A percentile compares a stretch with the other conserved stretches of the same genome.
These are phyloP conservation scores for Penicillium freii DNA, from an alignment of 2,329 filamentous ascomycete genomes.

Conservation along the genomic window DNA sequence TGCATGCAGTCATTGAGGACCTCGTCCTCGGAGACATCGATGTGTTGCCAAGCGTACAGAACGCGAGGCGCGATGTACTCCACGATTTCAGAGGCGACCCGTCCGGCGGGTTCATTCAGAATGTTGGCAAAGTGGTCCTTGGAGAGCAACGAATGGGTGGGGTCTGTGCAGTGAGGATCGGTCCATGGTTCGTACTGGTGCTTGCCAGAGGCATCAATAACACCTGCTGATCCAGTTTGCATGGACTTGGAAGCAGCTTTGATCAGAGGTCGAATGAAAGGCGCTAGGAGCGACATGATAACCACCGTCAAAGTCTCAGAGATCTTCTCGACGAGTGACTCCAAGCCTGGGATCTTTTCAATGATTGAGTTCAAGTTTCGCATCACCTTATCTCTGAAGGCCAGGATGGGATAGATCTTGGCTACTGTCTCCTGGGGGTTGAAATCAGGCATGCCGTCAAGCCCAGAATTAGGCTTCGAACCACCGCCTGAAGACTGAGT, in stretches of 20 bases:
- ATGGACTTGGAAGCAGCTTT: constrained; percentile 78
- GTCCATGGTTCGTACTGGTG: constrained; percentile 79
- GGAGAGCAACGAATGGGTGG: constrained; percentile 77
- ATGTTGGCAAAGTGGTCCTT: constrained; percentile 83
- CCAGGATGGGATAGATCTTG: constrained; percentile 91
- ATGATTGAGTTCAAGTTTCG: constrained; percentile 79
- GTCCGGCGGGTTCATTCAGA: constrained; percentile 73
- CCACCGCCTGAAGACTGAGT: constrained; percentile 44
- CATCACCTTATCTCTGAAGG: constrained; percentile 92
- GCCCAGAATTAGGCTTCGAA: constrained; percentile 45
- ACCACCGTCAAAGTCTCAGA: constrained; percentile 91
- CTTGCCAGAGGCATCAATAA: constrained; percentile 65
- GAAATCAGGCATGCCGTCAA: constrained; percentile 75
- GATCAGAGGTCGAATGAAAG: constrained; percentile 90
- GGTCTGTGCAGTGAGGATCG: constrained; percentile 70
- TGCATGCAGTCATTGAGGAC: constrained; percentile 76
- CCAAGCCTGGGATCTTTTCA: constrained; percentile 86
- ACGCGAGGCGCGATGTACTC: constrained; percentile 85
- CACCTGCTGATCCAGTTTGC: constrained; percentile 77
- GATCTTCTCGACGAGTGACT: constrained; percentile 87
- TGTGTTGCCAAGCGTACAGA: constrained; percentile 90
- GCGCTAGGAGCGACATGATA: constrained; percentile 83
- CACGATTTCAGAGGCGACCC: constrained; percentile 70
- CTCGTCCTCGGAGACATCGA: constrained; percentile 75
- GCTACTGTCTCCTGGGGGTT: constrained; percentile 73